Percentiles rank a stretch among this genome's conserved stretches.
Conservation (phyloP, 1,139 yeast genomes). For the Zygoascus meyerae region DNA sequence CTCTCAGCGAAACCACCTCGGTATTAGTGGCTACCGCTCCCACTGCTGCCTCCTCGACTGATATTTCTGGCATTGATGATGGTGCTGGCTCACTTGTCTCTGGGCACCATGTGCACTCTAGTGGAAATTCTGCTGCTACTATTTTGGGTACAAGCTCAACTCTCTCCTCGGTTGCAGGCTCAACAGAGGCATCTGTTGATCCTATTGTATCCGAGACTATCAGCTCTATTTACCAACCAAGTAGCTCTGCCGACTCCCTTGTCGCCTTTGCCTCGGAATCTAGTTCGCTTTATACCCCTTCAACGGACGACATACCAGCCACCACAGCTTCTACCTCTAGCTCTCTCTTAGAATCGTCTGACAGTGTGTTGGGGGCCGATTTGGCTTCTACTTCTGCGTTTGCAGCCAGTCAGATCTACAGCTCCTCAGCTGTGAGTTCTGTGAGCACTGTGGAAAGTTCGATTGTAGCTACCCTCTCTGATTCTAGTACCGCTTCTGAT, state of each 20-base stretch:
- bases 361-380: neutral
- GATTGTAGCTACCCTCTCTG: neutral
- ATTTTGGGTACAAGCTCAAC: neutral
- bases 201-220: neutral
- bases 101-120: neutral
- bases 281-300: neutral
- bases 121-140: neutral
- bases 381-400: neutral
- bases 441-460: neutral
- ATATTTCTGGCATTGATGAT: neutral
- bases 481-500: neutral
- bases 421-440: neutral
- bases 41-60: neutral
- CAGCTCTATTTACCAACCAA: too few relatives aligned
- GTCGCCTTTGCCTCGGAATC: neutral
- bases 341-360: neutral
- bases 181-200: neutral
- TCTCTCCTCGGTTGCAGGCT: constrained; percentile 1
- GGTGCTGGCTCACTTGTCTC: constrained; percentile 3
- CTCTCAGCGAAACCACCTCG: neutral
- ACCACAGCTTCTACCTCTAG: neutral
- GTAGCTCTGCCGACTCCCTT: neutral
- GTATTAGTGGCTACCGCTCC: neutral
- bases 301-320: neutral
- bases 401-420: neutral